Evolutionary conservation across 495 filamentous ascomycete species (phyloP), one percentile per base, ranked within the genome.

Genomic region (Halenospora varia): DNA sequence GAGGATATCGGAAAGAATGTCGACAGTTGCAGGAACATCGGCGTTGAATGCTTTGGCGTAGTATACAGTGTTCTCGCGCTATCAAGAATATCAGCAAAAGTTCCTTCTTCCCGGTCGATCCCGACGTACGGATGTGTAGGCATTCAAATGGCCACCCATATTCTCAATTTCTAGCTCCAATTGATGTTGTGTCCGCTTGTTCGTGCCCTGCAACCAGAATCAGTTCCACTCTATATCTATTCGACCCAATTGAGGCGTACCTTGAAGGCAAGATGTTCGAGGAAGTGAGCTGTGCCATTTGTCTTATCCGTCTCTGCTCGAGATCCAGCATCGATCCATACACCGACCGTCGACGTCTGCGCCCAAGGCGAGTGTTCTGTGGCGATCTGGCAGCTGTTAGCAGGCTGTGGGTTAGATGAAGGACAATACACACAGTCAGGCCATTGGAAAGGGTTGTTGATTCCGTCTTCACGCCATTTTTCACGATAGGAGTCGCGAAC

Each of bases 181-280:
- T 75, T 97, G 94, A 68, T 93, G 86, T 74, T 97, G 95, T 42
- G 87, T 90, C 68, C 94, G 84, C 75, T 88, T 96, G 75, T 85
- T 82, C 60, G 94, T 98, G 62, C 94, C 94, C 93, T 78, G 46
- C 53, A 55, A 18, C 63, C 48, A 48, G 18, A 17, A 49, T 71
- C 56, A 70, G 62, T 51, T 35, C 55, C 18, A 6, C 59, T 44
- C n/a, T 17, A 10, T 15, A 22, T 46, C 29, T 20, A 55, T n/a
- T 35, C 23, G 24, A 42, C 19, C 46, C 42, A 63, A 57, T 58
- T 54, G 40, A 53, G 51, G 45, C 52, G 59, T 79, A 96, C 92
- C 88, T 99, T 99, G 84, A 99, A 99, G 66, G 95, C 95, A 71
- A 99, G 83, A 77, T 99, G 94, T 79, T 99, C 94, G 62, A 99